These are phyloP conservation scores for Tetracladium maxilliforme DNA, from an alignment of 2,329 filamentous ascomycete genomes.

Conservation along the genomic window DNA sequence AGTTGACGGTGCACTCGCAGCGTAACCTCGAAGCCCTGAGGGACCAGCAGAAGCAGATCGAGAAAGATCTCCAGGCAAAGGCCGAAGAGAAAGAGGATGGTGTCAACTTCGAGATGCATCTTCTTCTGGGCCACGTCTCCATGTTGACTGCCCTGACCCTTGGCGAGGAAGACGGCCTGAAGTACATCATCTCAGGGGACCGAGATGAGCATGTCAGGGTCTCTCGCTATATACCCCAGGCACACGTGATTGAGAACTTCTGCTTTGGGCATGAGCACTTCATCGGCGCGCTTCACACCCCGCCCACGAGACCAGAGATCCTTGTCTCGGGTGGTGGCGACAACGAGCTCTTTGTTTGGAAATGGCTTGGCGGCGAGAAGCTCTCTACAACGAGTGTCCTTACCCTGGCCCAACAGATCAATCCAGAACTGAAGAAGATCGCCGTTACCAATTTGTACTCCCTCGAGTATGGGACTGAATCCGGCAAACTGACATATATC, in stretches of 20 bases:
- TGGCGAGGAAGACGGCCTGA: slow-evolving; percentile 33
- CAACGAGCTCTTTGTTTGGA: slow-evolving; percentile 63
- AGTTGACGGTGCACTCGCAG: slow-evolving; percentile 47
- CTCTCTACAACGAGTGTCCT: slow-evolving; percentile 26
- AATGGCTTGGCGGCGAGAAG: slow-evolving; percentile 45
- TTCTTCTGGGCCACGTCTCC: slow-evolving; percentile 86
- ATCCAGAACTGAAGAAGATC: slow-evolving; percentile 13
- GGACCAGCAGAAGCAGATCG: slow-evolving; percentile 36
- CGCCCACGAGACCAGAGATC: slow-evolving; percentile 34
- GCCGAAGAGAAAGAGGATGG: slow-evolving; percentile 15
- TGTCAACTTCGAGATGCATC: slow-evolving; percentile 57
- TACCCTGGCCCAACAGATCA: slow-evolving; percentile 33
- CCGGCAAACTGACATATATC: slow-evolving; percentile 22
- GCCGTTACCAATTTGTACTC: slow-evolving; percentile 18
- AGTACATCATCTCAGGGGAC: slow-evolving; percentile 53
- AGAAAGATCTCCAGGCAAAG: slow-evolving; percentile 15
- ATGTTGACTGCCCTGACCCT: slow-evolving; percentile 69
- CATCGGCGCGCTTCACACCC: slow-evolving; percentile 60
- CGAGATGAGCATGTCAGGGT: slow-evolving; percentile 78
- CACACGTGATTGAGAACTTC: slow-evolving; percentile 77
- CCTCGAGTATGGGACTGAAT: slow-evolving; percentile 11
- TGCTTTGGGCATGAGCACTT: slow-evolving; percentile 84
- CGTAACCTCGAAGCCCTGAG: slow-evolving; percentile 46
- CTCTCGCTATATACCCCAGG: slow-evolving; percentile 66
- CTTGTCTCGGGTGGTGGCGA: slow-evolving; percentile 85